Evolutionary conservation across 495 filamentous ascomycete species (phyloP).

Genomic region (Aspergillus saccharolyticus): DNA sequence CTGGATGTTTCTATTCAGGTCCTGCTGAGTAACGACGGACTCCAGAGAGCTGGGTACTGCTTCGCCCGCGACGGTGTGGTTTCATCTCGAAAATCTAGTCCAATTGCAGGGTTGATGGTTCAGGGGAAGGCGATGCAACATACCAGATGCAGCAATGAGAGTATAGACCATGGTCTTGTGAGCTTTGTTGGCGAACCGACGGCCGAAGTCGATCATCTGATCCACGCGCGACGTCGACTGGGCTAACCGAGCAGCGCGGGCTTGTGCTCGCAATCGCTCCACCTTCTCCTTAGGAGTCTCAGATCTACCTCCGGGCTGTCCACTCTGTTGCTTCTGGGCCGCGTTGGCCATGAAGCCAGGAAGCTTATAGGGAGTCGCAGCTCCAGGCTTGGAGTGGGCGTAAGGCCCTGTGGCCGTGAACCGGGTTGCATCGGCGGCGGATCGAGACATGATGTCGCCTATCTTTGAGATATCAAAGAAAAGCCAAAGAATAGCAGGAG

Average conservation of each 20-base stretch:
- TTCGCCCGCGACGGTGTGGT: background rate
- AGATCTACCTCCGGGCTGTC: constrained; percentile 26
- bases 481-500: too few species aligned
- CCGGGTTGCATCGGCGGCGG: constrained; percentile 86
- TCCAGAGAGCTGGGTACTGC: too few species aligned
- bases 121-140: constrained; percentile 16
- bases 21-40: too few species aligned
- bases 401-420: constrained; percentile 92
- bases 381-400: constrained; percentile 62
- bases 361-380: constrained; percentile 34
- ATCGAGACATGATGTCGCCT: constrained; percentile 62
- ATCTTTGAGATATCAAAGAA: background rate
- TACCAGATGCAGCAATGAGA: constrained; percentile 79
- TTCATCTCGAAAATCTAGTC: background rate
- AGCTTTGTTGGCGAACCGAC: constrained; percentile 74
- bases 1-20: too few species aligned
- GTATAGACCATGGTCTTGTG: constrained; percentile 71
- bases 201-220: constrained; percentile 57
- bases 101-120: background rate
- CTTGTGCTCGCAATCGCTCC: constrained; percentile 74
- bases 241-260: constrained; percentile 61
- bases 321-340: constrained; percentile 15
- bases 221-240: constrained; percentile 62
- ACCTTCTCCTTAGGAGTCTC: constrained; percentile 93
- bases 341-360: constrained; percentile 28